These are phyloP conservation scores for Nyctanthes arbortristis DNA, from an alignment of 257 asterid species.

Conservation along the genomic window DNA sequence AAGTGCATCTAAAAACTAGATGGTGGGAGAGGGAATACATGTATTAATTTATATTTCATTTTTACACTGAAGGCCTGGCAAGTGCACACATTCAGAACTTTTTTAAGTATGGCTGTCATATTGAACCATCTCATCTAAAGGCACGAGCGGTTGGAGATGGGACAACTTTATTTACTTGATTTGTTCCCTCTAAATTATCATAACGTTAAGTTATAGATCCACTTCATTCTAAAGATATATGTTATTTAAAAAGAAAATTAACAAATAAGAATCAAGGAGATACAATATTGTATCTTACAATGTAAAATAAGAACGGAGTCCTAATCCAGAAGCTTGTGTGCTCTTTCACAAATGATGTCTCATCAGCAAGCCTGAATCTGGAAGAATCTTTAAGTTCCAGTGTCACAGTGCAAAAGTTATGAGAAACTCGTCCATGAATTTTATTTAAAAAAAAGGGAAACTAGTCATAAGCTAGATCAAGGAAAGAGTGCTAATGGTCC, in stretches of 20 bases:
- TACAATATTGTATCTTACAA: constrained; percentile 52
- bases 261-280: not conserved
- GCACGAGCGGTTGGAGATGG: no score
- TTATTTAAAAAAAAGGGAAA: not conserved
- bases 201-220: no score
- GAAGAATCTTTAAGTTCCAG: constrained; percentile 72
- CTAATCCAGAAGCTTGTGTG: constrained; percentile 95
- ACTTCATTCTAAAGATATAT: not conserved
- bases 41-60: no score
- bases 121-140: no score
- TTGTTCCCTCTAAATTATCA: no score
- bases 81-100: no score
- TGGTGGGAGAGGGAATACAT: no score
- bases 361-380: constrained; percentile 88
- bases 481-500: constrained; percentile 2
- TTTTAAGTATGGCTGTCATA: no score
- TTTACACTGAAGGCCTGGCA: no score
- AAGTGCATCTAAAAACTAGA: not conserved
- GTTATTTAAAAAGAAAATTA: no score
- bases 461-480: not conserved
- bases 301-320: constrained; percentile 69
- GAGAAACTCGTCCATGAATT: constrained; percentile 4
- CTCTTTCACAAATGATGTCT: constrained; percentile 91
- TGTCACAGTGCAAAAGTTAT: constrained; percentile 9
- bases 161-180: no score